phyloP scores from a whole-genome alignment of 2,329 filamentous ascomycete species.

The Trichoderma simmonsii region DNA sequence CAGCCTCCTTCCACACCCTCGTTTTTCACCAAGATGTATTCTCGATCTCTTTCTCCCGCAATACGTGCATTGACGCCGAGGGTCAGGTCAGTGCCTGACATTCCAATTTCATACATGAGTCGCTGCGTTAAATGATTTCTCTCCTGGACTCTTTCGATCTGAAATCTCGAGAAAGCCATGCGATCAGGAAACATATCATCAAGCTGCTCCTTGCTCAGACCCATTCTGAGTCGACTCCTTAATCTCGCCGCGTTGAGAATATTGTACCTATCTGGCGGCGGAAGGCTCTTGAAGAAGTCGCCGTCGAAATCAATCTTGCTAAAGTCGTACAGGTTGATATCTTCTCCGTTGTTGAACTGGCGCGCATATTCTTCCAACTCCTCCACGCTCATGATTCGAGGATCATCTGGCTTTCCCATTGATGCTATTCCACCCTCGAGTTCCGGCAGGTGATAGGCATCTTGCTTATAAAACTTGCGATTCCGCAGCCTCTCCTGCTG shows the following conservation, averaged over 20 bases:
- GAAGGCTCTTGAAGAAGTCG: constrained; percentile 89
- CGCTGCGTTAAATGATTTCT: constrained; percentile 92
- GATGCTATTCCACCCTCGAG: constrained; percentile 73
- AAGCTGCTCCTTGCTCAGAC: constrained; percentile 91
- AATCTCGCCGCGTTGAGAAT: constrained; percentile 92
- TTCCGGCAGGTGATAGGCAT: constrained; percentile 92
- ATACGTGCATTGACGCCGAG: constrained; percentile 65
- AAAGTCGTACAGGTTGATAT: constrained; percentile 91
- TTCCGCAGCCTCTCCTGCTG: constrained; percentile 69
- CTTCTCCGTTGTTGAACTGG: constrained; percentile 88
- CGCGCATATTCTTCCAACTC: constrained; percentile 91
- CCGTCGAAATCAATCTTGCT: constrained; percentile 98
- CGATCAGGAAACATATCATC: constrained; percentile 96
- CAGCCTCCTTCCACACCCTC: constrained; percentile 92
- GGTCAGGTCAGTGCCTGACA: constrained; percentile 73
- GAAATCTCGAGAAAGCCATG: constrained; percentile 95
- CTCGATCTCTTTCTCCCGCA: constrained; percentile 80
- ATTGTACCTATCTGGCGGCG: constrained; percentile 89
- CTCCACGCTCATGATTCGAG: constrained; percentile 91
- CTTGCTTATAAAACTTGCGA: constrained; percentile 82
- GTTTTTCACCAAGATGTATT: constrained; percentile 96
- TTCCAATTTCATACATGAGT: constrained; percentile 90
- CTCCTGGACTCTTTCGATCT: constrained; percentile 90
- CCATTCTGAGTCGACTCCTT: constrained; percentile 87
- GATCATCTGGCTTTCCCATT: constrained; percentile 89